Evolutionary conservation across 805 yeast species (phyloP).

Genomic region (Candida taoyuanica): DNA sequence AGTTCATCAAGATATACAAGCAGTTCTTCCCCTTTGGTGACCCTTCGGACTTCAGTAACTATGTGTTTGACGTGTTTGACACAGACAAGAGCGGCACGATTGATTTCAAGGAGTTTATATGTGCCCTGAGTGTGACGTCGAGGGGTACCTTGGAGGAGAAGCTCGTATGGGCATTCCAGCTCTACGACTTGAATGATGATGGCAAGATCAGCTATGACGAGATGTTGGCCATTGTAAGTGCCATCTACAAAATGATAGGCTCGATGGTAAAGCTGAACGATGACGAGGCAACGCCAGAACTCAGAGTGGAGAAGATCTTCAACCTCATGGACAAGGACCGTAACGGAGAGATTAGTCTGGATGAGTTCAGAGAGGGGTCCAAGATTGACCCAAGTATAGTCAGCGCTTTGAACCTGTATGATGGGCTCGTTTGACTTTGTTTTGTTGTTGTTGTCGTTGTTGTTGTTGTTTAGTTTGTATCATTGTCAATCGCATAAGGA

Average conservation of each 20-base stretch:
- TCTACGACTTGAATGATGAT: slow-evolving; percentile 78
- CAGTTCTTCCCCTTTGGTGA: slow-evolving; percentile 99
- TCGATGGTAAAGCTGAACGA: slow-evolving; percentile 84
- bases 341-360: slow-evolving; percentile 66
- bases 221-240: slow-evolving; percentile 69
- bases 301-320: slow-evolving; percentile 80
- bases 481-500: too few species aligned
- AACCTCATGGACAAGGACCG: slow-evolving; percentile 63
- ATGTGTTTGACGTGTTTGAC: slow-evolving; percentile 86
- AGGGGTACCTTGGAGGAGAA: slow-evolving; percentile 84
- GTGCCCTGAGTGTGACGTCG: slow-evolving; percentile 80
- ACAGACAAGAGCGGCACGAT: slow-evolving; percentile 73
- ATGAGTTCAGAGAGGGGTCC: slow-evolving; percentile 79
- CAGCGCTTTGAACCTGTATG: slow-evolving; percentile 73
- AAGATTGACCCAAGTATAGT: slow-evolving; percentile 74
- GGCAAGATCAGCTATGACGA: slow-evolving; percentile 76
- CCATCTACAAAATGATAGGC: slow-evolving; percentile 94
- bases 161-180: slow-evolving; percentile 80
- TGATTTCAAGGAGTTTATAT: slow-evolving; percentile 88
- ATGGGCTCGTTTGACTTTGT: slow-evolving; percentile 57
- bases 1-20: slow-evolving; percentile 86
- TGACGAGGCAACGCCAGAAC: slow-evolving; percentile 90
- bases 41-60: slow-evolving; percentile 85
- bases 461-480: too few species aligned
- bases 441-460: neutral